Base-by-base conservation (phyloP, 768 basidiomycete genomes). In the Trichaptum fuscoviolaceum region DNA sequence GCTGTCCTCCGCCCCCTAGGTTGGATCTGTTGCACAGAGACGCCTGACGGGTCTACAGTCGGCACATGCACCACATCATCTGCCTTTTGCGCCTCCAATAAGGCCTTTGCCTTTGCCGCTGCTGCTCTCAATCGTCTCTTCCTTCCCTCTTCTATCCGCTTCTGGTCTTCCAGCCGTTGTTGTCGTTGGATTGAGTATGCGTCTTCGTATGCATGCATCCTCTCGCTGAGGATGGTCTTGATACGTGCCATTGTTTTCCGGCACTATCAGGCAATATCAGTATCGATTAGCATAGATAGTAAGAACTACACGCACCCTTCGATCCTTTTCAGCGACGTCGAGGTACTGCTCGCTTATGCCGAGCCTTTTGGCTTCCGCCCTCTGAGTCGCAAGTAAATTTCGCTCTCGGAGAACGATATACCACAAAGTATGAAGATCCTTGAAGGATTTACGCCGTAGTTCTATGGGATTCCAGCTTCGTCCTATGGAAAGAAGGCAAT, bases 191-290 rank as follows among this genome's bases (percentile, higher is more conserved):
- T 25, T 34, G 27, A 64, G 18, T 24, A 72, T 9, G 93, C 93
- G 12, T 89, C 86, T 68, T 92, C 86, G 68, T 94, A 91, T 9
- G 93, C 93, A 25, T 93, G 75, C 59, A 95, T 84, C 36, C 97
- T 89, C 74, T 99, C 96, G 73, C 94, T 94, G 62, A 98, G 81
- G 24, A 98, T 88, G 67, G 85, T 87, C 76, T 99, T 99, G 76
- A 99, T 94, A 23, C 93, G 88, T n/a, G 93, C 94, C 95, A 97
- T 96, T 23, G 93, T 90, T 81, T 95, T 96, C 24, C 92, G 90
- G 77, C 88, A 90, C 95, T 97, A 69, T 10, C 63, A 23, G 17
- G n/a, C 34, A 64, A 64, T 57, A 36, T 8, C 52, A 60, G 10
- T 20, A 25, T 58, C 9, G 67, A 69, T 52, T 8, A 66, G 23